Percentiles rank a stretch among this genome's conserved stretches.
Conservation (phyloP, 345 rosid genomes). For the Linum trigynum region DNA sequence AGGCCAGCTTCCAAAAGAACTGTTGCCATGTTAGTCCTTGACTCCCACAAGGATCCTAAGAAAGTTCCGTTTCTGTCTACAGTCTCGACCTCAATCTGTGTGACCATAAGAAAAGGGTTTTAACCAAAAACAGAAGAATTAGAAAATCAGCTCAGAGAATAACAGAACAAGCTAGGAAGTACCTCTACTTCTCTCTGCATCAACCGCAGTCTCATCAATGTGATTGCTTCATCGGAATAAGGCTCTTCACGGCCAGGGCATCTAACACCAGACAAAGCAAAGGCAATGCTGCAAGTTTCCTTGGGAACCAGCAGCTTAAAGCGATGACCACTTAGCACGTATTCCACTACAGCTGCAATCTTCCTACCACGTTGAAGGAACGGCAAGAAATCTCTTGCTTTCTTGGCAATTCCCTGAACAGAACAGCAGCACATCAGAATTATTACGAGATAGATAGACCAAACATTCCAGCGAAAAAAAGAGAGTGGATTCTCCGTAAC, state of each 20-base stretch:
- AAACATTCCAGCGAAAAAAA: background rate
- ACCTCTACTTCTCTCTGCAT: constrained; percentile 99
- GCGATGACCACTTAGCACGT: constrained; percentile 97
- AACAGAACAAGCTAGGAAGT: constrained; percentile 4
- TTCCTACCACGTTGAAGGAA: constrained; percentile 66
- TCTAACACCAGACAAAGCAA: constrained; percentile 95
- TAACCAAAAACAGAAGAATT: constrained; percentile 6
- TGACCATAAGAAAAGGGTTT: background rate
- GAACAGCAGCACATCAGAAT: constrained; percentile 5
- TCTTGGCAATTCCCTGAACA: constrained; percentile 66
- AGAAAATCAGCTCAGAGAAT: constrained; percentile 3
- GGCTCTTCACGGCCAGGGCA: constrained; percentile 95
- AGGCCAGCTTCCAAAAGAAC: constrained; percentile 90
- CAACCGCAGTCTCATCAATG: constrained; percentile 83
- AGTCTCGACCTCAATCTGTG: constrained; percentile 85
- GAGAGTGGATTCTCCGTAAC: background rate
- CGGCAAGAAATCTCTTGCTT: constrained; percentile 84
- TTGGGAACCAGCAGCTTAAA: constrained; percentile 86
- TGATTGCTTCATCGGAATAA: constrained; percentile 86
- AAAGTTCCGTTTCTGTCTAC: constrained; percentile 94
- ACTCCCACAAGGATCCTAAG: constrained; percentile 94
- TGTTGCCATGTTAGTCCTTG: constrained; percentile 58
- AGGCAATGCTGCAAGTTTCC: constrained; percentile 93
- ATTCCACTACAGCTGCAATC: constrained; percentile 81
- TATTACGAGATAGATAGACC: background rate